Percentiles rank a stretch among this genome's conserved stretches.
phyloP scores from a whole-genome alignment of 768 basidiomycete genomes.

The Tylopilus vinaceipallidus region DNA sequence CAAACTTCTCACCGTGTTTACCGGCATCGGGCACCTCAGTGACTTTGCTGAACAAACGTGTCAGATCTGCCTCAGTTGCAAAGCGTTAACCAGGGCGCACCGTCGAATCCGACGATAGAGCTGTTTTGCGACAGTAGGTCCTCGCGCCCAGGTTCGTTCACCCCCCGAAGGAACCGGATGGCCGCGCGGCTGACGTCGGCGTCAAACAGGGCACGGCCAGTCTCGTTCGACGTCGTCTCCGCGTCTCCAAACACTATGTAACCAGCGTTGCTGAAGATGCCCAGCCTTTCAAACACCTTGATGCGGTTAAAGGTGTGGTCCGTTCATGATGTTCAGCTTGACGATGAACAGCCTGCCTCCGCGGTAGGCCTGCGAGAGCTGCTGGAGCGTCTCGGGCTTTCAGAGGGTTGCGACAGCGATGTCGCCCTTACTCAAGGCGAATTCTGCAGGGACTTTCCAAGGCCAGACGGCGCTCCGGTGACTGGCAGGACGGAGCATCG shows the following conservation, averaged over 20 bases:
- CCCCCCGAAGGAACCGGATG: constrained; percentile 33
- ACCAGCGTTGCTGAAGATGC: constrained; percentile 25
- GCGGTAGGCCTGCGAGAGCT: constrained; percentile 2
- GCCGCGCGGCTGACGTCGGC: constrained; percentile 30
- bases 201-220: constrained; percentile 23
- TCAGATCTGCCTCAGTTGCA: not conserved
- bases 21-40: not conserved
- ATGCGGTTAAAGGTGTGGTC: constrained; percentile 10
- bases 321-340: constrained; percentile 13
- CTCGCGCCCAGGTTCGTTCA: constrained; percentile 33
- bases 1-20: not conserved
- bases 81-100: not conserved
- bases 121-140: constrained; percentile 7
- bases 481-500: constrained; percentile 22
- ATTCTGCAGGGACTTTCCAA: constrained; percentile 36
- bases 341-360: constrained; percentile 13
- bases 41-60: no score
- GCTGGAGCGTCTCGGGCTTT: constrained; percentile 28
- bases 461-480: constrained; percentile 40
- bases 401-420: constrained; percentile 43
- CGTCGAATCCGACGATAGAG: not conserved
- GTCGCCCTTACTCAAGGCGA: constrained; percentile 34
- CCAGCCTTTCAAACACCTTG: constrained; percentile 11
- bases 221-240: constrained; percentile 18
- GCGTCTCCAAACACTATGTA: constrained; percentile 19